These are phyloP conservation scores for Silene conica DNA, from an alignment of 148 eudicot genomes.

Conservation along the genomic window DNA sequence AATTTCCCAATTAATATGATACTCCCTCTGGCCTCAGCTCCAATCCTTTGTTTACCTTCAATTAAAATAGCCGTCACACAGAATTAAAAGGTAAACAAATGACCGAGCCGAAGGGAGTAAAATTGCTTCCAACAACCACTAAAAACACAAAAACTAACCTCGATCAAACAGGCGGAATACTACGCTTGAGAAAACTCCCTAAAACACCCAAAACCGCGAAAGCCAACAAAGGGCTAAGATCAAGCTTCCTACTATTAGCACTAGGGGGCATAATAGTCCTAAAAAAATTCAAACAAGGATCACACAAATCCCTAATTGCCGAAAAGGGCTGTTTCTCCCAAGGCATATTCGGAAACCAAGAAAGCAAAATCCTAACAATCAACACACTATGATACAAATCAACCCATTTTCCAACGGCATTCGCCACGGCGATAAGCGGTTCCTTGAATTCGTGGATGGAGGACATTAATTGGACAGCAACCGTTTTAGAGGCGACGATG, in stretches of 20 bases:
- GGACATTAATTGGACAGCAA: constrained; percentile 19
- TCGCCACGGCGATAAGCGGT: constrained; percentile 58
- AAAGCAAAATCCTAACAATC: constrained; percentile 76
- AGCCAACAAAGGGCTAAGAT: constrained; percentile 70
- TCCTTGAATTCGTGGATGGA: neutral
- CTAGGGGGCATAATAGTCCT: constrained; percentile 62
- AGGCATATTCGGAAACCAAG: constrained; percentile 76
- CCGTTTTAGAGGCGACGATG: constrained; percentile 30
- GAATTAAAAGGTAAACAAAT: too few relatives aligned
- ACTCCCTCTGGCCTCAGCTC: too few relatives aligned
- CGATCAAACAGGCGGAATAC: neutral
- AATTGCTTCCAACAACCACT: too few relatives aligned
- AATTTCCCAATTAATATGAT: too few relatives aligned
- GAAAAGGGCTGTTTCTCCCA: constrained; percentile 79
- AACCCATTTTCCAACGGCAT: constrained; percentile 66
- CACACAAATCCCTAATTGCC: constrained; percentile 76
- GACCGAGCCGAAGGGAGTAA: too few relatives aligned
- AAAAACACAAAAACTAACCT: too few relatives aligned
- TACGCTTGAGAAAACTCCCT: constrained; percentile 15
- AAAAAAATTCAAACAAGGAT: constrained; percentile 66
- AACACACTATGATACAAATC: constrained; percentile 62
- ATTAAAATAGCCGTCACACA: too few relatives aligned
- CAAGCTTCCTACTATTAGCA: constrained; percentile 49
- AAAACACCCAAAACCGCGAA: constrained; percentile 57
- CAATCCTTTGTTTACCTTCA: too few relatives aligned